Evolutionary conservation across 345 rosid genomes (phyloP).

Genomic region (Euphorbia tirucalli): DNA sequence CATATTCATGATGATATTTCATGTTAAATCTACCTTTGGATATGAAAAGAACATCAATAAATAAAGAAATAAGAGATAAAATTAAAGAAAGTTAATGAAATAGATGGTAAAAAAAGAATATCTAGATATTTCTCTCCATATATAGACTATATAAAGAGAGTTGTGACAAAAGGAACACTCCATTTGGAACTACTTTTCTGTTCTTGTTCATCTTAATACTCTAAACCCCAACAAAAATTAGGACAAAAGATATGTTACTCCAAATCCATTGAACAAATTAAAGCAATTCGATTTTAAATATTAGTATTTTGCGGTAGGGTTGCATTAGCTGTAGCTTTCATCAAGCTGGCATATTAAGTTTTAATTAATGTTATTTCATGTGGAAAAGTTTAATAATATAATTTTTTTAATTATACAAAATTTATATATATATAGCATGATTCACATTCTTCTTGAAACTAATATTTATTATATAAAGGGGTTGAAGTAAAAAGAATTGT

Average conservation of each 20-base stretch:
- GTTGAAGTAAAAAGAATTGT: too few relatives aligned
- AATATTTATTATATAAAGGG: too few relatives aligned
- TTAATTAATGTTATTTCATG: too few relatives aligned
- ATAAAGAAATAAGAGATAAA: neutral
- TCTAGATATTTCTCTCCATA: neutral
- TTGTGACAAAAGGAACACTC: slow-evolving; percentile 6
- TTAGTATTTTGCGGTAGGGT: too few relatives aligned
- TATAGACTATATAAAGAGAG: neutral
- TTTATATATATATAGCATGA: too few relatives aligned
- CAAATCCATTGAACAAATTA: neutral
- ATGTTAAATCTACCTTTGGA: neutral
- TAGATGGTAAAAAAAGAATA: neutral
- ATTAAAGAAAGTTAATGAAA: neutral
- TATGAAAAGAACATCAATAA: neutral
- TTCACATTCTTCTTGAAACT: too few relatives aligned
- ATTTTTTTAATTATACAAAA: neutral
- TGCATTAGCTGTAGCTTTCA: too few relatives aligned
- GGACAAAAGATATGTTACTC: neutral
- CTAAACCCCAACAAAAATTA: neutral
- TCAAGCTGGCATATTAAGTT: neutral
- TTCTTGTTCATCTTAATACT: neutral
- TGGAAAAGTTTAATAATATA: too few relatives aligned
- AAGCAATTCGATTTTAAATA: neutral
- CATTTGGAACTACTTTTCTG: neutral
- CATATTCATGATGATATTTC: too few relatives aligned